Evolutionary conservation across 1,139 yeast species (phyloP).

Genomic region (Yueomyces sp.): DNA sequence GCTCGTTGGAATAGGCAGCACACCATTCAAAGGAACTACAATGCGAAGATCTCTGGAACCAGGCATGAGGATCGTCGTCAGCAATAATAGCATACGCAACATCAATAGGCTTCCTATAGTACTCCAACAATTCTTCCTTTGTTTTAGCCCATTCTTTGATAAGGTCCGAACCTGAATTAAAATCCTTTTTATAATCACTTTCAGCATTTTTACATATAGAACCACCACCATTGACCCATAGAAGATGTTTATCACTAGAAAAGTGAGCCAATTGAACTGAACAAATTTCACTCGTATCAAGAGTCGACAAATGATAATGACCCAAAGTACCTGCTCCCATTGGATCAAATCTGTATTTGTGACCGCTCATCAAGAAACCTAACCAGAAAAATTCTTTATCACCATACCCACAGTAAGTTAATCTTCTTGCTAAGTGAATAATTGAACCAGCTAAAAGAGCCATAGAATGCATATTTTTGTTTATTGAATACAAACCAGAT

Average conservation of each 20-base stretch:
- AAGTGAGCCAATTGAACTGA: slow-evolving; percentile 8
- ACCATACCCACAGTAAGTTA: slow-evolving; percentile 32
- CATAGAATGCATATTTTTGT: slow-evolving; percentile 30
- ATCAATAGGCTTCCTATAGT: slow-evolving; percentile 4
- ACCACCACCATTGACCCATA: slow-evolving; percentile 12
- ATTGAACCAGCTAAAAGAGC: slow-evolving; percentile 28
- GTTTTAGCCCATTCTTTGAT: slow-evolving; percentile 1
- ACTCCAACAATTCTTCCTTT: slow-evolving; percentile 4
- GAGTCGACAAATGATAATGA: neutral
- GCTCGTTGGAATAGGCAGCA: slow-evolving; percentile 1
- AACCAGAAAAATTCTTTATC: slow-evolving; percentile 54
- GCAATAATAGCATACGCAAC: slow-evolving; percentile 7
- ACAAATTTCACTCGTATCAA: slow-evolving; percentile 6
- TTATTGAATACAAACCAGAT: slow-evolving; percentile 35
- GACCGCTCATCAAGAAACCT: slow-evolving; percentile 35
- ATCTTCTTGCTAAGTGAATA: slow-evolving; percentile 27
- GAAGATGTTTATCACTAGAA: slow-evolving; percentile 2
- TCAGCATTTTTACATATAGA: slow-evolving; percentile 6
- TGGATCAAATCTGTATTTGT: slow-evolving; percentile 2
- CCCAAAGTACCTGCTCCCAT: slow-evolving; percentile 9
- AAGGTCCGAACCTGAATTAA: slow-evolving; percentile 2
- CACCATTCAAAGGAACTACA: slow-evolving; percentile 4
- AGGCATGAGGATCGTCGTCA: slow-evolving; percentile 2
- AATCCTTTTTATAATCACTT: slow-evolving; percentile 5
- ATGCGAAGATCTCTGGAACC: slow-evolving; percentile 2